These are phyloP conservation scores for Sesbania bispinosa DNA, from an alignment of 306 rosid species.

Conservation along the genomic window DNA sequence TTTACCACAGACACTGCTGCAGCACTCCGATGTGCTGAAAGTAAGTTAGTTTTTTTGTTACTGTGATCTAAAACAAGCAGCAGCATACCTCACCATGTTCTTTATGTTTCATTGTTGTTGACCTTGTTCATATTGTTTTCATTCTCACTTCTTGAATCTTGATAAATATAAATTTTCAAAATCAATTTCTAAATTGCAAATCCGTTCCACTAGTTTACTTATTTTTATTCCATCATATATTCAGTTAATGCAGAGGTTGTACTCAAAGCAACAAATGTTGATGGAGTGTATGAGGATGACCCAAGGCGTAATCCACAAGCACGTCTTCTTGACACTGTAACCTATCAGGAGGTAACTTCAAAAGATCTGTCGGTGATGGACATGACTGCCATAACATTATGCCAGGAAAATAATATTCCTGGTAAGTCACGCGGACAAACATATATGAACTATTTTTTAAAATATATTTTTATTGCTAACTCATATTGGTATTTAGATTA, in stretches of 20 bases:
- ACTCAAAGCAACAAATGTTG: slow-evolving; percentile 95
- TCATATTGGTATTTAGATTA: neutral
- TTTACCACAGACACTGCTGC: slow-evolving; percentile 98
- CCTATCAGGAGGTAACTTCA: slow-evolving; percentile 79
- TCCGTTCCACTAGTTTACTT: neutral
- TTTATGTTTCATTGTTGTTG: neutral
- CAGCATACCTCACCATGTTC: neutral
- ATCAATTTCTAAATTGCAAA: neutral
- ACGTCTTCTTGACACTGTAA: slow-evolving; percentile 66
- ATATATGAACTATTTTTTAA: neutral
- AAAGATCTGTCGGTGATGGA: slow-evolving; percentile 95
- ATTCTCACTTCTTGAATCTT: neutral
- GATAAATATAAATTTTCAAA: slow-evolving; percentile 14
- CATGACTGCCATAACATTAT: slow-evolving; percentile 93
- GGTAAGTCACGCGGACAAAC: slow-evolving; percentile 46
- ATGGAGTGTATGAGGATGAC: slow-evolving; percentile 78
- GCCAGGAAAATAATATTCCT: slow-evolving; percentile 94
- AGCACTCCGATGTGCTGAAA: slow-evolving; percentile 96
- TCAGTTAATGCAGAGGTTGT: slow-evolving; percentile 96
- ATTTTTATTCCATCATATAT: slow-evolving; percentile 7
- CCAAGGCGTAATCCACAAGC: slow-evolving; percentile 80
- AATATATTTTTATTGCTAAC: neutral
- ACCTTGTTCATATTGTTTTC: slow-evolving; percentile 1
- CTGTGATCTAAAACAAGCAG: neutral
- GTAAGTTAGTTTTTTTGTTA: slow-evolving; percentile 44